Evolutionary conservation across 768 basidiomycete species (phyloP), one percentile per base, ranked within the genome.

Genomic region (Phanerochaete sordida): DNA sequence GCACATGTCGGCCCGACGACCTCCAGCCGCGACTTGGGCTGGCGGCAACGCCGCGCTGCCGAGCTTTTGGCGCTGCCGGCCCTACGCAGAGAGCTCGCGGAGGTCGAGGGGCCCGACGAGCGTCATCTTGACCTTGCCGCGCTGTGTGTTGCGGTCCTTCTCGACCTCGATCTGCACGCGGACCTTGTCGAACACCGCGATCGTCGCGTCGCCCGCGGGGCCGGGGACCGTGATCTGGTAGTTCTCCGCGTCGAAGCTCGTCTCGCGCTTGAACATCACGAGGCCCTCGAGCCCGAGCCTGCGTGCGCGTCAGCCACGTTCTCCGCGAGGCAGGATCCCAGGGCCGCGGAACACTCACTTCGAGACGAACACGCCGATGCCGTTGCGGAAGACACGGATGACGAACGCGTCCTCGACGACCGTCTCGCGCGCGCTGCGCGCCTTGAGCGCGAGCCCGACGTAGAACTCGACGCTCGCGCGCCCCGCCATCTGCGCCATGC

Each of bases 401-500:
- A 99, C 93, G 68, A 91, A 96, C 4, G 93, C 95, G 33, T 95
- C 91, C 66, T 95, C 93, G 2, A 68, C 74, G 12, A 92, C 86
- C 57, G 75, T 54, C 73, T 73, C 67, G 69, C 62, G 73, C 66
- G 81, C 80, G 47, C 81, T 81, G 15, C 87, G 79, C 2, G 82
- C 85, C 65, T 93, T 93, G 62, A 98, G 74, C 3, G 95, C 94
- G 16, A 99, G 76, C 0, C 96, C 95, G 27, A 98, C 95, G 67
- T 97, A 98, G 65, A 98, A 99, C 74, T 99, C 96, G 31, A 98
- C 90, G 70, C 93, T 96, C 0, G 97, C 97, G 15, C 97, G 81
- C 3, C 95, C 87, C 0, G 97, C 97, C 91, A 95, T 96, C 69
- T 99, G 97, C 0, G 97, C 97, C 84, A 96, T 90, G 27, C 96